These are phyloP conservation scores for Isatis lusitanica DNA, from an alignment of 441 rosid genomes.

Conservation along the genomic window DNA sequence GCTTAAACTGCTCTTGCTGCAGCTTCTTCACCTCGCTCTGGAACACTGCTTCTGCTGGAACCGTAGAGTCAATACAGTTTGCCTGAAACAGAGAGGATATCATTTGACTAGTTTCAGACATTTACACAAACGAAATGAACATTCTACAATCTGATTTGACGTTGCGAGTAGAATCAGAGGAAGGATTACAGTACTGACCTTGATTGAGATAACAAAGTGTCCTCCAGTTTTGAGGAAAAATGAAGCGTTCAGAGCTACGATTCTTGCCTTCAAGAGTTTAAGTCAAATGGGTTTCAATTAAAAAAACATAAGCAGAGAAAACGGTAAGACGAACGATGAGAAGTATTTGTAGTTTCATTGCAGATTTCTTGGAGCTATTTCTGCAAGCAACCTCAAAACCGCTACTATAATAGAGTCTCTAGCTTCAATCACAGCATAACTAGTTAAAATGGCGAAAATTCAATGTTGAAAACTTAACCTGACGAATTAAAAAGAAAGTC, in stretches of 20 bases:
- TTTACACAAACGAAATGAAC: neutral
- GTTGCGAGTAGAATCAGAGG: neutral
- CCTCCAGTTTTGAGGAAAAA: constrained; percentile 87
- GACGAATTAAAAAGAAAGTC: neutral
- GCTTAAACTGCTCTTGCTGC: constrained; percentile 78
- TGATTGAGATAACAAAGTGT: constrained; percentile 88
- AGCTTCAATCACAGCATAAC: neutral
- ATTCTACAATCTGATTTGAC: neutral
- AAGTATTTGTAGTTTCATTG: neutral
- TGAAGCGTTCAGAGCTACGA: constrained; percentile 80
- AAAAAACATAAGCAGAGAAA: neutral
- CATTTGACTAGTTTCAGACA: neutral
- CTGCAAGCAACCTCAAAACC: neutral
- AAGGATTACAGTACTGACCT: constrained; percentile 45
- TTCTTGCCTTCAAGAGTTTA: constrained; percentile 65
- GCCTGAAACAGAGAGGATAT: constrained; percentile 43
- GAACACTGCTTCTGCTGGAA: constrained; percentile 79
- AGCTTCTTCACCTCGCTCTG: constrained; percentile 83
- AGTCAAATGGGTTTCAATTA: neutral
- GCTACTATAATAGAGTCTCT: neutral
- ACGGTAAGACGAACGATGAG: neutral
- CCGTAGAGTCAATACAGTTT: constrained; percentile 86
- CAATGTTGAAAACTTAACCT: neutral
- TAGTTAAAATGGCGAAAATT: neutral
- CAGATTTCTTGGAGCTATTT: neutral